Conservation (phyloP, 805 yeast species). For the Candida manassasensis region DNA sequence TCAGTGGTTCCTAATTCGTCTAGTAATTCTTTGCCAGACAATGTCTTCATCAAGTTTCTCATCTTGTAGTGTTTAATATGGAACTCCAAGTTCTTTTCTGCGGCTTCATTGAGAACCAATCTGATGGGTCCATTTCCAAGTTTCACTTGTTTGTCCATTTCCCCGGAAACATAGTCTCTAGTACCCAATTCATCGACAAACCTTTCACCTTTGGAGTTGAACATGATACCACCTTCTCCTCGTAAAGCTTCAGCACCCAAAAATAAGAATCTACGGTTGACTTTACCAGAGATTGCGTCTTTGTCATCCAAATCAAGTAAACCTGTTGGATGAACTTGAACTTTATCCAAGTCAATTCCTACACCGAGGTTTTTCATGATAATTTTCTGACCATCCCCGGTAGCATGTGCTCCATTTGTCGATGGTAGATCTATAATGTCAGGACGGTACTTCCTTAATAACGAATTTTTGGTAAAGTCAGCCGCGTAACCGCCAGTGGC, state of each 20-base stretch:
- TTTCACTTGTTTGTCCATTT: constrained; percentile 43
- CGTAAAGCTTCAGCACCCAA: constrained; percentile 64
- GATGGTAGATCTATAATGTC: constrained; percentile 53
- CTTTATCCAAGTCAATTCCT: constrained; percentile 59
- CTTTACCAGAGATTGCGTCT: constrained; percentile 38
- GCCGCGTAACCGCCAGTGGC: constrained; percentile 70
- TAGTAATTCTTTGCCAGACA: constrained; percentile 41
- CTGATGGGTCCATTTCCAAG: constrained; percentile 44
- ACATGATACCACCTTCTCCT: constrained; percentile 61
- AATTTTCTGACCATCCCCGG: constrained; percentile 60
- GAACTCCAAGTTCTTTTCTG: constrained; percentile 42
- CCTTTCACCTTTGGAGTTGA: constrained; percentile 48
- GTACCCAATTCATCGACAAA: constrained; percentile 60
- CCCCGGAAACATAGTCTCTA: constrained; percentile 56
- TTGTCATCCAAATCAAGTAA: constrained; percentile 45
- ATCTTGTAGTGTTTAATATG: constrained; percentile 55
- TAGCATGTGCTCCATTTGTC: constrained; percentile 58
- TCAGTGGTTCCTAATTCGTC: constrained; percentile 31
- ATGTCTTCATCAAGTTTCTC: constrained; percentile 49
- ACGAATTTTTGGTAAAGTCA: constrained; percentile 49
- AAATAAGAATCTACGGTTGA: constrained; percentile 46
- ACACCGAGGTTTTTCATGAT: constrained; percentile 47
- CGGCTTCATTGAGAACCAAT: constrained; percentile 44
- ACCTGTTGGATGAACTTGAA: constrained; percentile 68
- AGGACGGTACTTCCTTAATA: constrained; percentile 53